Base-by-base conservation (phyloP, 768 basidiomycete species). In the Sutorius australiensis region DNA sequence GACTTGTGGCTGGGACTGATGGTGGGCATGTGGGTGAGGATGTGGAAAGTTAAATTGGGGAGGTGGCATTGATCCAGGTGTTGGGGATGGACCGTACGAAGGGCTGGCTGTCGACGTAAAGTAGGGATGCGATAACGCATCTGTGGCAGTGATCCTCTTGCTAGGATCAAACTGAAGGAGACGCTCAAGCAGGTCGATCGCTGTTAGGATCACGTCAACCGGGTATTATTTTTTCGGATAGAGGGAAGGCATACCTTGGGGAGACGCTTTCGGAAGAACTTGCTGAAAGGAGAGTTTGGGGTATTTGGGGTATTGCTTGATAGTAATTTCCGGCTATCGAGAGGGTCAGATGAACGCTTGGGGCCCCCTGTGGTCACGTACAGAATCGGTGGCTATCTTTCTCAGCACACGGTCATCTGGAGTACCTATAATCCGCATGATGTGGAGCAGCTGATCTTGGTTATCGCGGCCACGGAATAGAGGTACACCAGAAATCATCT, bases 401-500 rank as follows among this genome's bases (percentile, higher is more conserved):
- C 87, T 80, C 46, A 98, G 78, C 24, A 89, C 87, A 16, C 84
- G 80, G 46, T 98, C 92, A 52, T 89, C 86, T 3, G 97, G 97
- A 0, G 95, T 98, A 13, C 97, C 97, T 54, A 98, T 83, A 45
- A 98, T 91, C 63, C 94, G 82, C 86, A 98, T 95, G 66, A 99
- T 99, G 63, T 95, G 93, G 41, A 93, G 78, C n/a, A 99, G 77
- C 67, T 99, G 97, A 69, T 99, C 97, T 59, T 94, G 89, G 64
- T 98, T 98, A 69, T 98, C 97, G 57, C 95, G 78, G 19, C 97
- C 97, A 58, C 95, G 80, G 79, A 99, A 99, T 28, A 99, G 80
- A 27, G 97, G 97, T 6, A 94, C 88, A 2, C 97, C 97, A 17
- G 91, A 87, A 54, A 99, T 98, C 95, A 99, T 98, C 73, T 99